Percentiles rank a stretch among this genome's conserved stretches.
phyloP scores from a whole-genome alignment of 352 stramenopile species.

The Phytopythium aichiense region DNA sequence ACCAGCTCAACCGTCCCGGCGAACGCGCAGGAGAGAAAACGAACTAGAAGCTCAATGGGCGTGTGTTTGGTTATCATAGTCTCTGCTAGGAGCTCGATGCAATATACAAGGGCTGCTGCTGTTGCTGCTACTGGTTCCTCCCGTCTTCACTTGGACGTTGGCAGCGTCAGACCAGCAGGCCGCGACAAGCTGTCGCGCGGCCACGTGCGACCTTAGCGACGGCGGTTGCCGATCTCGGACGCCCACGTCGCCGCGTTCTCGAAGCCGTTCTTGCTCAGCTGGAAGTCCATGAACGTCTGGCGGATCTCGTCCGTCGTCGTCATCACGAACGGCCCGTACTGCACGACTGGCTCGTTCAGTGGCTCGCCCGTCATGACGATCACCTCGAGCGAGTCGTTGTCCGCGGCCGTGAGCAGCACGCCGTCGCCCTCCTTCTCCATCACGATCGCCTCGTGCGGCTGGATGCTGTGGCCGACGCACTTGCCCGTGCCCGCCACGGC shows the following conservation, averaged over 20 bases:
- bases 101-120: background rate
- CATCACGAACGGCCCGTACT: constrained; percentile 79
- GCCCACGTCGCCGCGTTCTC: constrained; percentile 49
- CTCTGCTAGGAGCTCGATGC: background rate
- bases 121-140: background rate
- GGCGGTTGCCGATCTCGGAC: constrained; percentile 45
- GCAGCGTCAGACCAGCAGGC: background rate
- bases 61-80: background rate
- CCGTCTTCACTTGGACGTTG: background rate
- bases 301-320: constrained; percentile 44
- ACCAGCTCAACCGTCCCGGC: constrained; percentile 1
- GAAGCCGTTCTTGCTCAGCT: constrained; percentile 60
- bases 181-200: background rate
- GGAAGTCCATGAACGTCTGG: constrained; percentile 46
- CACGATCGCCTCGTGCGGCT: constrained; percentile 43
- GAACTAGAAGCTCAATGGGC: background rate
- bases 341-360: constrained; percentile 51
- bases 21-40: background rate
- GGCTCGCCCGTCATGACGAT: constrained; percentile 51
- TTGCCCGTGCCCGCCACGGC: constrained; percentile 26
- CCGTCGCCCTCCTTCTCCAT: constrained; percentile 52
- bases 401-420: constrained; percentile 25
- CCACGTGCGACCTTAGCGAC: background rate
- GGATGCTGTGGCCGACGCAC: constrained; percentile 17
- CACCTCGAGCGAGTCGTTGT: constrained; percentile 33